A percentile compares a stretch with the other conserved stretches of the same genome.
Evolutionary conservation across 371 early-diverging fungal species (phyloP).

Genomic region (Synchytrium microbalum): DNA sequence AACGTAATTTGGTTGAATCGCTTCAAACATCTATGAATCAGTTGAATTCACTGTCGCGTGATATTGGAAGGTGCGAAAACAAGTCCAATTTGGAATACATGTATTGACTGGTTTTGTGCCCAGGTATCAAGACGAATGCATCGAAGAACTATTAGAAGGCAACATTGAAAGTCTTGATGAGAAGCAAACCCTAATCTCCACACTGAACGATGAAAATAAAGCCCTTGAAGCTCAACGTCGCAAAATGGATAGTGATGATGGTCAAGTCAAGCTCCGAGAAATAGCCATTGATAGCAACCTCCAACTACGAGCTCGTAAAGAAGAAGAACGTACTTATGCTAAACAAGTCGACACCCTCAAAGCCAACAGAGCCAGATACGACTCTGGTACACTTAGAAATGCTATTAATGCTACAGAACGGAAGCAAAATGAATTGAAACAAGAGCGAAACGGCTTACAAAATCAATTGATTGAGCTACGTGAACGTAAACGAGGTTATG

Average conservation of each 20-base stretch:
- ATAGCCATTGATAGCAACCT: not conserved
- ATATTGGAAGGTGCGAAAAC: constrained; percentile 12
- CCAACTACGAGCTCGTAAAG: not conserved
- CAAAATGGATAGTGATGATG: not conserved
- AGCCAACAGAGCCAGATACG: not conserved
- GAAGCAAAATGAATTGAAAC: not conserved
- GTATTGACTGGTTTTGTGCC: not conserved
- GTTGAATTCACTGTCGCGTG: constrained; percentile 8
- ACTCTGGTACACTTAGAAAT: not conserved
- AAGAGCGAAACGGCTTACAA: not conserved
- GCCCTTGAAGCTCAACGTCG: not conserved
- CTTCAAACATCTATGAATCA: constrained; percentile 13
- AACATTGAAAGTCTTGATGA: not conserved
- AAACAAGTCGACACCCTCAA: not conserved
- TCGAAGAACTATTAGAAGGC: not conserved
- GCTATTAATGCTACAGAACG: not conserved
- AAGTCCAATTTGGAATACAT: constrained; percentile 7
- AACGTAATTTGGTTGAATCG: not conserved
- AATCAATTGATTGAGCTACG: constrained; percentile 1
- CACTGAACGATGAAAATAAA: not conserved
- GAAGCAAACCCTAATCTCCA: not conserved
- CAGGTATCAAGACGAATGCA: not conserved
- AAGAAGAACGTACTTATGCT: not conserved
- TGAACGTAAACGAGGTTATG: not conserved
- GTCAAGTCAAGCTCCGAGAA: not conserved